Percentiles rank a stretch among this genome's conserved stretches.
Conservation (phyloP, 306 rosid species). For the Rubus idaeus region DNA sequence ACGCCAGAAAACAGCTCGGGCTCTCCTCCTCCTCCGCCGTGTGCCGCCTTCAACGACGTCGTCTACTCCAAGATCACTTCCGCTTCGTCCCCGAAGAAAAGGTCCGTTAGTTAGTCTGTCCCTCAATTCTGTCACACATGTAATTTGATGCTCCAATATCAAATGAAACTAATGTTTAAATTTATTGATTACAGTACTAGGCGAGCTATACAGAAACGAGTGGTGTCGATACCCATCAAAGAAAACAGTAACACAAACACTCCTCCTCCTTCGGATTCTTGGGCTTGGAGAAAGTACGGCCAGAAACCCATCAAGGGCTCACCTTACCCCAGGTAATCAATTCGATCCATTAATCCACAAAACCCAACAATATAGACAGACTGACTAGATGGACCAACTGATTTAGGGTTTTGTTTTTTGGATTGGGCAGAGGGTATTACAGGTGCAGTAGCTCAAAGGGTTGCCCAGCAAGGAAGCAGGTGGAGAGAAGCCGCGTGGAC, state of each 20-base stretch:
- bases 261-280: slow-evolving; percentile 86
- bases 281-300: slow-evolving; percentile 98
- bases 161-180: neutral
- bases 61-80: slow-evolving; percentile 35
- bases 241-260: slow-evolving; percentile 45
- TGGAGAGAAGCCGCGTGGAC: slow-evolving; percentile 77
- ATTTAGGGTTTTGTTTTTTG: neutral
- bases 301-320: slow-evolving; percentile 99
- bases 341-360: neutral
- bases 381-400: neutral
- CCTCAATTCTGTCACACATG: neutral
- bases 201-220: slow-evolving; percentile 65
- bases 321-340: slow-evolving; percentile 79
- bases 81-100: slow-evolving; percentile 47
- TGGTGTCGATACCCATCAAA: slow-evolving; percentile 75
- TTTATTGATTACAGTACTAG: slow-evolving; percentile 21
- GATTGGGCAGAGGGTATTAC: slow-evolving; percentile 71
- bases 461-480: slow-evolving; percentile 96
- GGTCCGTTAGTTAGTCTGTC: slow-evolving; percentile 35
- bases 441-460: slow-evolving; percentile 93
- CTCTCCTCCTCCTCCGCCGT: slow-evolving; percentile 42
- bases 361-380: no score
- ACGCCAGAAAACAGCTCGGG: slow-evolving; percentile 47
- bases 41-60: slow-evolving; percentile 4
- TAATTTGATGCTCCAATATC: neutral